Evolutionary conservation across 371 early-diverging fungal genomes (phyloP).

Genomic region (Mortierella sp.): DNA sequence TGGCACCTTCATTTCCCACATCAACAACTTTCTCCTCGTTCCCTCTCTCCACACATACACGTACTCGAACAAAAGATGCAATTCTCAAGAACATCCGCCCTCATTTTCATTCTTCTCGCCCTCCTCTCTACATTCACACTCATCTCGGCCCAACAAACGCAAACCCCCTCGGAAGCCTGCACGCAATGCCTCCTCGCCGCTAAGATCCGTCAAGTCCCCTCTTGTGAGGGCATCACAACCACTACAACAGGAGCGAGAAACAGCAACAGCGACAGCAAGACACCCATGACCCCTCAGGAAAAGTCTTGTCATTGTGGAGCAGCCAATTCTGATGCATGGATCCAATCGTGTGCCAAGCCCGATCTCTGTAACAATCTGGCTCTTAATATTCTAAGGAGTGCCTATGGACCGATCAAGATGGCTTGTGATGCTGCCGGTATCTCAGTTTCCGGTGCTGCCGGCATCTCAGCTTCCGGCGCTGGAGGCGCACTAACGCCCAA

Average conservation of each 20-base stretch:
- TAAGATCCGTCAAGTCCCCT: neutral
- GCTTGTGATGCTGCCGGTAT: neutral
- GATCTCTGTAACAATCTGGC: neutral
- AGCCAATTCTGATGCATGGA: neutral
- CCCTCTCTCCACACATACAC: neutral
- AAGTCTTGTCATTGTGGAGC: neutral
- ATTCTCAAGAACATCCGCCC: neutral
- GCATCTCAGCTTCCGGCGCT: neutral
- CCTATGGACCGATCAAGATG: neutral
- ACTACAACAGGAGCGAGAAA: neutral
- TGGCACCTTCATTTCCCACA: too few relatives aligned
- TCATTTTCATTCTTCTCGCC: neutral
- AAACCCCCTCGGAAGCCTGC: neutral
- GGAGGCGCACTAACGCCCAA: too few relatives aligned
- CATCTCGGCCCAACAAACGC: neutral
- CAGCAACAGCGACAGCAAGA: neutral
- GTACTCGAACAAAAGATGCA: neutral
- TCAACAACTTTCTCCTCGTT: neutral
- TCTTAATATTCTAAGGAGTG: neutral
- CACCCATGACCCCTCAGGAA: neutral
- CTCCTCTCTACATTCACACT: neutral
- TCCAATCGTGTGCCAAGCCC: neutral
- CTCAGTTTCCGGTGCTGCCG: neutral
- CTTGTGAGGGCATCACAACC: neutral
- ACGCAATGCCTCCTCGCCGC: neutral